Evolutionary conservation across 2,329 filamentous ascomycete species (phyloP), one percentile per base, ranked within the genome.

Genomic region (Didymella arachidicola): DNA sequence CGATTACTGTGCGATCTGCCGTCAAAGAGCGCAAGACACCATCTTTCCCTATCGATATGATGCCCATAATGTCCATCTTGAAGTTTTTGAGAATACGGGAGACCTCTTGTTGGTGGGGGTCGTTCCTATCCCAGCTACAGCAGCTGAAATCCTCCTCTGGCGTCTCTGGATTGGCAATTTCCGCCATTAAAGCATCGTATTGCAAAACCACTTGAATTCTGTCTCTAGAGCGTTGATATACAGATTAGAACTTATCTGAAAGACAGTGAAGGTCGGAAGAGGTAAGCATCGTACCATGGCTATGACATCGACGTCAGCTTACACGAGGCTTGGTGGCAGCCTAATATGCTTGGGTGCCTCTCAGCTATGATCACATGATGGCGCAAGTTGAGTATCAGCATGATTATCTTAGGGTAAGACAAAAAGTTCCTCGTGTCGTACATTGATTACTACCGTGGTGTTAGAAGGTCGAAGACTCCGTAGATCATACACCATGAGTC

Each of bases 11-110:
- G 8, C 47, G 47, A 22, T 50, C 47, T 5, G 47, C 47, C 7
- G 47, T 49, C 47, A 49, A 38, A n/a, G 25, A 41, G 22, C 47
- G 36, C 36, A 50, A n/a, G 7, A 50, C 18, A 6, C 47, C 47
- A 25, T 50, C 47, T 25, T 3, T 18, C 29, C 36, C 39, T 7
- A 50, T 41, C 11, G 39, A 27, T 30, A 32, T 30, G 26, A 42
- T 19, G 7, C 47, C 47, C n/a, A 25, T 30, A 14, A 50, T 4
- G 18, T 42, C 36, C 2, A 22, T 18, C 2, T 25, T 50, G 26
- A 41, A 42, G 2, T 32, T 11, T 2, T n/a, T 29, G 6, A 50
- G 22, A 18, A 50, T 50, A 10, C 26, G 26, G 10, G 47, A 19
- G 11, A 50, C 36, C 18, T 30, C 36, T 26, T 30, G 36, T 27